Conservation (phyloP, 768 basidiomycete genomes). For the Crassisporium funariophilum region DNA sequence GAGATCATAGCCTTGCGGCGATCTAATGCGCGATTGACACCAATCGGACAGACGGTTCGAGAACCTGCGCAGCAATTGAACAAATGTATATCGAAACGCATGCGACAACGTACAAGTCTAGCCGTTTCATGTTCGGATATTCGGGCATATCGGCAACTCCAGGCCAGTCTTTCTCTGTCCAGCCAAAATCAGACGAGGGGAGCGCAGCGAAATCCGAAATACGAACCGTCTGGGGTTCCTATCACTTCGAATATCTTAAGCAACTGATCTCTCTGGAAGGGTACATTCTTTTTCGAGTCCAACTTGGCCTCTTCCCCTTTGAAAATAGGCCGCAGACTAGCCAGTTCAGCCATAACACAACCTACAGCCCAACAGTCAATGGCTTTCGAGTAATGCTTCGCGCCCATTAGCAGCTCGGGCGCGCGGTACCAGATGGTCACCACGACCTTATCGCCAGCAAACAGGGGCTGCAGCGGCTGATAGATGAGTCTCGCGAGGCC, state of each 20-base stretch:
- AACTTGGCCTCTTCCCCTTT: conserved; percentile 99
- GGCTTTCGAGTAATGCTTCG: conserved; percentile 96
- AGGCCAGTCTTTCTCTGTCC: conserved; percentile 84
- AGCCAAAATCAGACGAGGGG: background rate
- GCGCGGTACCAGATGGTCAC: conserved; percentile 99
- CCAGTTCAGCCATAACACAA: conserved; percentile 95
- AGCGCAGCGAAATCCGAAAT: background rate
- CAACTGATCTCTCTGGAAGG: conserved; percentile 95
- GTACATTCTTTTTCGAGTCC: conserved; percentile 95
- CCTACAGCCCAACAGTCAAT: conserved; percentile 98
- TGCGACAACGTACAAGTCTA: conserved; percentile 61
- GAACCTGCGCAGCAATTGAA: conserved; percentile 25
- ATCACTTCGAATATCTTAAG: conserved; percentile 95
- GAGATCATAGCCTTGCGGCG: conserved; percentile 73
- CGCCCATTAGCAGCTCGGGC: conserved; percentile 93
- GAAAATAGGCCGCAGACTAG: conserved; percentile 94
- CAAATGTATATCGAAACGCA: background rate
- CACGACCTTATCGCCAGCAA: conserved; percentile 95
- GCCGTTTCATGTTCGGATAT: conserved; percentile 77
- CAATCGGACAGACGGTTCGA: conserved; percentile 69
- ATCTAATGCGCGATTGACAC: conserved; percentile 69
- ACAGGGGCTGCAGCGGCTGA: conserved; percentile 88
- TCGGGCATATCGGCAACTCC: conserved; percentile 85
- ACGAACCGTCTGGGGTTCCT: conserved; percentile 82
- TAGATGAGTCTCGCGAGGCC: conserved; percentile 92